A percentile compares a stretch with the other conserved stretches of the same genome.
phyloP scores from a whole-genome alignment of 164 flowering plant species.

The Pachysandra terminalis region DNA sequence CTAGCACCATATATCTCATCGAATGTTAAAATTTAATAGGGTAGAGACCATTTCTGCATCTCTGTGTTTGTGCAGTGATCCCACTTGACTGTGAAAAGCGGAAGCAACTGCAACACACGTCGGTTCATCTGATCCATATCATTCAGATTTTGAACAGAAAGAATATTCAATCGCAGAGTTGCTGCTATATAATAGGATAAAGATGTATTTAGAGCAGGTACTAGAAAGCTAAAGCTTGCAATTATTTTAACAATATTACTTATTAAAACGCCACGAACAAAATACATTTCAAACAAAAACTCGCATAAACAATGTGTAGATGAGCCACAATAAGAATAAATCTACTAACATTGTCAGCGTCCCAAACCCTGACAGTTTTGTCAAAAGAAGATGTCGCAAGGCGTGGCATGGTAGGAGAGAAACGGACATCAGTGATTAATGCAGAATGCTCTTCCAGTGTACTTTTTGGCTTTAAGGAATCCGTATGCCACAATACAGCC shows the following conservation, averaged over 20 bases:
- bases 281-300: neutral
- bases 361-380: constrained; percentile 84
- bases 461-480: constrained; percentile 42
- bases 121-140: neutral
- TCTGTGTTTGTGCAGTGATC: too few relatives aligned
- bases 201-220: too few relatives aligned
- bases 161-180: too few relatives aligned
- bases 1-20: too few relatives aligned
- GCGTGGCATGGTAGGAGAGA: constrained; percentile 70
- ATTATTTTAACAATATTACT: too few relatives aligned
- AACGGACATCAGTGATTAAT: constrained; percentile 76
- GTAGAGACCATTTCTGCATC: too few relatives aligned
- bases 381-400: constrained; percentile 85
- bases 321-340: neutral
- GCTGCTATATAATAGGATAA: too few relatives aligned
- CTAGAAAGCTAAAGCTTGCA: too few relatives aligned
- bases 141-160: neutral
- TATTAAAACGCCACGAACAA: neutral
- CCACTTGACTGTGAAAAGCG: neutral
- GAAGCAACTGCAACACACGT: neutral
- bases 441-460: constrained; percentile 69
- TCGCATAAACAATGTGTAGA: neutral
- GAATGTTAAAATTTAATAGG: too few relatives aligned
- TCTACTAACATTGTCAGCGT: constrained; percentile 67
- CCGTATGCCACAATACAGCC: constrained; percentile 76